phyloP scores from a whole-genome alignment of 164 flowering plant species.

The Akebia trifoliata region DNA sequence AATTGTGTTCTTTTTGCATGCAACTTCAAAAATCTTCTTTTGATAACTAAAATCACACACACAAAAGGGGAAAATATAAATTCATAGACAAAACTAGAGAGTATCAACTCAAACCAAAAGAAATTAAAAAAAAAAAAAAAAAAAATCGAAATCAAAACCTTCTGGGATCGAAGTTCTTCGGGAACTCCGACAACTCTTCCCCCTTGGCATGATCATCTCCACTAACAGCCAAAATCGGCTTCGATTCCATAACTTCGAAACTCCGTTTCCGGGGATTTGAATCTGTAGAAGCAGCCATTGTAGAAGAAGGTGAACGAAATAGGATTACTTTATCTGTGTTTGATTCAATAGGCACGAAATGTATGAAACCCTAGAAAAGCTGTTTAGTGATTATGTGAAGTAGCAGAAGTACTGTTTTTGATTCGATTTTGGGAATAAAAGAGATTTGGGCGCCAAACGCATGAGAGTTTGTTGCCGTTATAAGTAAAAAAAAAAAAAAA shows the following conservation, averaged over 20 bases:
- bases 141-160: slow-evolving; percentile 13
- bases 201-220: background rate
- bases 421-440: background rate
- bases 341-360: background rate
- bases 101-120: background rate
- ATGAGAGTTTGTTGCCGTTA: too few relatives aligned
- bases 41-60: slow-evolving; percentile 54
- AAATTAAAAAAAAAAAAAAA: background rate
- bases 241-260: slow-evolving; percentile 18
- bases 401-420: background rate
- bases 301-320: background rate
- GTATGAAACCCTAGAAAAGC: slow-evolving; percentile 4
- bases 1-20: slow-evolving; percentile 61
- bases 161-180: slow-evolving; percentile 26
- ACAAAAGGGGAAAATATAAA: background rate
- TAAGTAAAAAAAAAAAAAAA: too few relatives aligned
- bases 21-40: slow-evolving; percentile 55
- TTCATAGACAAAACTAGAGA: background rate
- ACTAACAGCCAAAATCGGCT: background rate
- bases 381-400: background rate
- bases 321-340: background rate
- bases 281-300: slow-evolving; percentile 1
- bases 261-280: slow-evolving; percentile 23
- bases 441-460: slow-evolving; percentile 8
- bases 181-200: background rate